Evolutionary conservation across 139 green algal species (phyloP), one percentile per base, ranked within the genome.

Genomic region (Chloropicon primus): DNA sequence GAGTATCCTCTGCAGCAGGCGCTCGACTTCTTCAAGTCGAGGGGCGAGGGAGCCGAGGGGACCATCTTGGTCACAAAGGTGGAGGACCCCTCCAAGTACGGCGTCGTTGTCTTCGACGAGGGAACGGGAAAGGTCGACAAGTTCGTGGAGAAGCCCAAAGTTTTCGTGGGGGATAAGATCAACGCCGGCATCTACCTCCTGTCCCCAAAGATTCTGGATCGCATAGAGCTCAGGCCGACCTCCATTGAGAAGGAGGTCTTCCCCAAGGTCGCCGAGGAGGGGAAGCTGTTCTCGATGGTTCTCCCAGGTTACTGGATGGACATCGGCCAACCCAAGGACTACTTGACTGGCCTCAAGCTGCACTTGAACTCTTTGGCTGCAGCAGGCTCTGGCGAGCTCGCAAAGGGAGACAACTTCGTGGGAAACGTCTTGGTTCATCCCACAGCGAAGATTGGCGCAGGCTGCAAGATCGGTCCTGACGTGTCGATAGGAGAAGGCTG

Each of bases 151-250:
- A 86, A 86, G 74, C 82, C 82, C 5, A 87, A 93, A 87, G 87
- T 91, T 27, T 98, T 98, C 91, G 94, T 98, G 26, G 95, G 94
- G n/a, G 95, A 98, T 87, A 97, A 96, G 85, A 98, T 98, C 87
- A 98, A 98, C 78, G 94, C 94, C 0, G 94, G 94, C 73, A 98
- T 98, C 82, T 98, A 98, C 85, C 85, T 94, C 71, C 86, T 94
- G 73, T 90, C 80, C 53, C 89, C 94, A 24, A 75, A 79, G 1
- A 86, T 97, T 27, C 88, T 98, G 21, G 83, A 96, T 72, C 90
- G 94, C 80, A 98, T 98, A 72, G 87, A 97, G 85, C 85, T 95
- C 75, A 81, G 86, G 5, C 94, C 94, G 22, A 98, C 94, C 22
- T 93, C 85, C 53, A 98, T 97, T 54, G 93, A 97, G 87, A 93